These are phyloP conservation scores for Lunularia cruciata DNA, from an alignment of 225 moss, liverwort and hornwort species.

Conservation along the genomic window DNA sequence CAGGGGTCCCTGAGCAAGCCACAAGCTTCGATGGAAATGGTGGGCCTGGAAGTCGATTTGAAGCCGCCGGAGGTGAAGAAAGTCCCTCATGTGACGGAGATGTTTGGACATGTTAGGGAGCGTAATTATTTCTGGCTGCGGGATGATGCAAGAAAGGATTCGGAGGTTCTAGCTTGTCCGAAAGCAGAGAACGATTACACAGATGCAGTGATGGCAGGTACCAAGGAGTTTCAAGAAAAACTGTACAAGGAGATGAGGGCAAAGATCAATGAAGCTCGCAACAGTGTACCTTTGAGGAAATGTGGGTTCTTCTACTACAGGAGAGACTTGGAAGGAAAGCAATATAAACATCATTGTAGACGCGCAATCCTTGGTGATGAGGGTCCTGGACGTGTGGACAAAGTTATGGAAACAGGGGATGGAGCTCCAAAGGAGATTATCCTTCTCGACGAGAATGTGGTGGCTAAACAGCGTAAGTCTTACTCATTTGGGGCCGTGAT, in stretches of 20 bases:
- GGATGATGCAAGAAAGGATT: too few relatives aligned
- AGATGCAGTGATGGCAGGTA: too few relatives aligned
- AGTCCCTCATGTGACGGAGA: too few relatives aligned
- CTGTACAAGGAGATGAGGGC: constrained; percentile 83
- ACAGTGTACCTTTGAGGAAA: constrained; percentile 56
- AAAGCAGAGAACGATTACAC: too few relatives aligned
- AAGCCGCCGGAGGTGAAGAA: too few relatives aligned
- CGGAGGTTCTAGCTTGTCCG: too few relatives aligned
- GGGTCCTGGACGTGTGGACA: constrained; percentile 70
- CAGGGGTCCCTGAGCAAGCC: too few relatives aligned
- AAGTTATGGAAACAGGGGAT: constrained; percentile 70
- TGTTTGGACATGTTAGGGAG: too few relatives aligned
- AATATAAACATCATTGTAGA: constrained; percentile 75
- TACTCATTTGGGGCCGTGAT: constrained; percentile 67
- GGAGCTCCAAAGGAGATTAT: constrained; percentile 66
- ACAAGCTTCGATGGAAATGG: too few relatives aligned
- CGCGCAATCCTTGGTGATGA: constrained; percentile 68
- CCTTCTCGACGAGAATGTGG: constrained; percentile 76
- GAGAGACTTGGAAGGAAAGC: constrained; percentile 68
- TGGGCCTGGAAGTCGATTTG: too few relatives aligned
- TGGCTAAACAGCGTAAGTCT: constrained; percentile 63
- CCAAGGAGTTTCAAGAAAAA: constrained; percentile 59
- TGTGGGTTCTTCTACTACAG: constrained; percentile 77
- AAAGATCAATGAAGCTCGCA: constrained; percentile 81
- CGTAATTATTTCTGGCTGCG: too few relatives aligned